Percentiles rank a stretch among this genome's conserved stretches.
Conservation (phyloP, 495 filamentous ascomycete genomes). For the Xylaria intraflava region DNA sequence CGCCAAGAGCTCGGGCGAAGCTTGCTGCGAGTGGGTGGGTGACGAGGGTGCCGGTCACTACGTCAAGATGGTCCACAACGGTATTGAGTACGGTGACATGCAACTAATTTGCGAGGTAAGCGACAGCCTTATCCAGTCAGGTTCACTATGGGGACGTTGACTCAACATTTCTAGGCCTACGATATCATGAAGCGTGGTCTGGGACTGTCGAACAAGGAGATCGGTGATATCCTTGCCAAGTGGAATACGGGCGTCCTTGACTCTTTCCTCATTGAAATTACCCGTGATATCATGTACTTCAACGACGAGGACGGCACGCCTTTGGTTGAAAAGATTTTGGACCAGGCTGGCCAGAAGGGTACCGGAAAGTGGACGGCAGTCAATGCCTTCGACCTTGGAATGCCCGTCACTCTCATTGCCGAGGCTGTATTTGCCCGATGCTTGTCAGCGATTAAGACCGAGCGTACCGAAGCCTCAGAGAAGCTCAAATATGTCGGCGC, state of each 20-base stretch:
- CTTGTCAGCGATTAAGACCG: constrained; percentile 85
- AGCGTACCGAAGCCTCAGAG: constrained; percentile 76
- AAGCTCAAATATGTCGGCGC: constrained; percentile 69
- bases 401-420: constrained; percentile 97
- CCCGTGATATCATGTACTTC: constrained; percentile 93
- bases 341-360: constrained; percentile 98
- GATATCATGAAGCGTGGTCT: constrained; percentile 98
- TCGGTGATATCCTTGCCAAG: constrained; percentile 85
- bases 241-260: constrained; percentile 99
- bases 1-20: constrained; percentile 91
- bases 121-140: not conserved
- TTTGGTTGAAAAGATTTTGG: constrained; percentile 96
- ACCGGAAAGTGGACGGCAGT: constrained; percentile 99
- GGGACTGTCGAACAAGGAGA: constrained; percentile 78
- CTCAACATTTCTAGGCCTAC: constrained; percentile 64
- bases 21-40: constrained; percentile 99
- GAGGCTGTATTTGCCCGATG: constrained; percentile 95
- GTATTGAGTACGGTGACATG: constrained; percentile 99
- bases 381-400: constrained; percentile 95
- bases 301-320: constrained; percentile 87
- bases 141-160: constrained; percentile 2
- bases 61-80: constrained; percentile 99
- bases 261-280: constrained; percentile 99
- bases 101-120: constrained; percentile 97
- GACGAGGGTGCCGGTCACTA: constrained; percentile 99